Percentiles rank a stretch among this genome's conserved stretches.
Evolutionary conservation across 306 rosid genomes (phyloP).

Genomic region (Dicorynia guianensis): DNA sequence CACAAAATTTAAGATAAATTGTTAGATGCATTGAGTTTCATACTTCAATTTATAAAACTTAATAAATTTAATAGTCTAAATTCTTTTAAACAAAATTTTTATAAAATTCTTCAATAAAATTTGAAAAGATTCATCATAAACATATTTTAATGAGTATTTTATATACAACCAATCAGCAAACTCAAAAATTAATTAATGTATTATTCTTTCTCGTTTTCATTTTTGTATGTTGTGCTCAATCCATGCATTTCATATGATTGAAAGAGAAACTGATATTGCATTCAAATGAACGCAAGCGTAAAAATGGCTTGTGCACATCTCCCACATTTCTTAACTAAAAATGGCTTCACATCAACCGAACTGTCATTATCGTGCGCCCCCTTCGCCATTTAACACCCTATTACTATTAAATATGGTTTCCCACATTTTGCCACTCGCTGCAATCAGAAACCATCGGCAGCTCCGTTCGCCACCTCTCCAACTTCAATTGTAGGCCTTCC

Average conservation of each 20-base stretch:
- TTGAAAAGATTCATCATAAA: neutral
- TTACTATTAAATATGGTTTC: neutral
- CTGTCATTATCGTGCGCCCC: neutral
- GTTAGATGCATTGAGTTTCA: no score
- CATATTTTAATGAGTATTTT: neutral
- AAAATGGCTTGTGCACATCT: no score
- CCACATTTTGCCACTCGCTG: constrained; percentile 34
- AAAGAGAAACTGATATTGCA: neutral
- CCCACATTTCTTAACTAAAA: no score
- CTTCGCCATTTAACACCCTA: neutral
- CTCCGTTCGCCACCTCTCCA: constrained; percentile 84
- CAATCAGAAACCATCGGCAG: constrained; percentile 69
- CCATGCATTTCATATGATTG: neutral
- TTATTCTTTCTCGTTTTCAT: neutral
- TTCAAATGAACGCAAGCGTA: no score
- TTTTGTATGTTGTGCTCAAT: neutral
- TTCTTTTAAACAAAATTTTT: no score
- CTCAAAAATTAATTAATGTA: no score
- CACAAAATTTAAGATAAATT: no score
- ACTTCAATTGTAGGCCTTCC: constrained; percentile 74
- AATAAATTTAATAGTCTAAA: no score
- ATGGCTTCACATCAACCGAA: no score
- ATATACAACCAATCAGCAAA: no score
- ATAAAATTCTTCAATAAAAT: neutral
- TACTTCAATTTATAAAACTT: no score